Percentiles rank a stretch among this genome's conserved stretches.
Conservation (phyloP, 805 yeast genomes). For the Saccharomycopsis babjevae region DNA sequence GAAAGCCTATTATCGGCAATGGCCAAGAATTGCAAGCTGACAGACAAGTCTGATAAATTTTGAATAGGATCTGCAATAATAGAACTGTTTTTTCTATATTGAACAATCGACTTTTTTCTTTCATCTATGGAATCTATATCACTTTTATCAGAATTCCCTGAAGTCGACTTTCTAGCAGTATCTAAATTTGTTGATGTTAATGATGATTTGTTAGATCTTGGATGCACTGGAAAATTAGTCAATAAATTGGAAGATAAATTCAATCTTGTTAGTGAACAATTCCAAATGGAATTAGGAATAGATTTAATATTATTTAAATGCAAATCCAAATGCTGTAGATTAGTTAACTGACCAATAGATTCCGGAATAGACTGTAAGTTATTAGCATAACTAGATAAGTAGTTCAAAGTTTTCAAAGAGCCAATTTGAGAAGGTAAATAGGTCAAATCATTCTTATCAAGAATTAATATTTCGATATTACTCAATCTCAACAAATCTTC, state of each 20-base stretch:
- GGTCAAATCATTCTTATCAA: constrained; percentile 77
- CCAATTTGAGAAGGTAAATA: constrained; percentile 64
- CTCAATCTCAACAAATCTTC: constrained; percentile 53
- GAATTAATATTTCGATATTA: constrained; percentile 56
- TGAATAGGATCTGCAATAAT: not conserved
- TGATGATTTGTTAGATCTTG: constrained; percentile 12
- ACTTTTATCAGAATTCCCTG: not conserved
- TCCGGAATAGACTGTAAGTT: constrained; percentile 63
- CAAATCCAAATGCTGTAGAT: constrained; percentile 52
- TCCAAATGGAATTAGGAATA: constrained; percentile 41
- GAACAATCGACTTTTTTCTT: constrained; percentile 17
- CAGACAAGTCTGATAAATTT: constrained; percentile 27
- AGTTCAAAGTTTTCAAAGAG: constrained; percentile 44
- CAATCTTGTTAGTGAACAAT: constrained; percentile 94
- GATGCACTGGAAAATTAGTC: constrained; percentile 16
- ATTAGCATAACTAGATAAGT: constrained; percentile 64
- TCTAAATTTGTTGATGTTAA: constrained; percentile 7
- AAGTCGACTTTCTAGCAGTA: constrained; percentile 5
- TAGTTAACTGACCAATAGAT: constrained; percentile 43
- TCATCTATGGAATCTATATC: not conserved
- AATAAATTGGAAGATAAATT: constrained; percentile 77
- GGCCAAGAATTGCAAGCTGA: constrained; percentile 45
- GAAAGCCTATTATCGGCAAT: constrained; percentile 76
- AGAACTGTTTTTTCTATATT: constrained; percentile 21
- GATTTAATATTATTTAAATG: constrained; percentile 46